These are phyloP conservation scores for Chamaenerion angustifolium DNA, from an alignment of 345 rosid genomes.

Conservation along the genomic window DNA sequence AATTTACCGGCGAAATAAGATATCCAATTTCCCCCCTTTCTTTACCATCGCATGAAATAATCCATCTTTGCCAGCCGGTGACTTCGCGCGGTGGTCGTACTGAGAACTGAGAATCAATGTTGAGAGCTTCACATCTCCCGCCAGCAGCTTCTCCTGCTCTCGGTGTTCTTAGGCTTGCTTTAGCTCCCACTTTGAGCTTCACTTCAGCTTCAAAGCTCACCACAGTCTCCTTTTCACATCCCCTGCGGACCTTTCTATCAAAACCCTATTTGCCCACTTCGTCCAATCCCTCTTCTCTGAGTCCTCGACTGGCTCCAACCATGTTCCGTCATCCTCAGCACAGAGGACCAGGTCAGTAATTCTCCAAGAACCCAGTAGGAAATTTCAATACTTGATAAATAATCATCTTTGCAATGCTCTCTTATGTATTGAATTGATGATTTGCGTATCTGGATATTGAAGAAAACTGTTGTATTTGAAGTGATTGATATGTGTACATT, in stretches of 20 bases:
- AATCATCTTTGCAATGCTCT: too few species aligned
- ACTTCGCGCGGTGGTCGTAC: background rate
- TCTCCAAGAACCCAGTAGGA: too few species aligned
- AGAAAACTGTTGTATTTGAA: too few species aligned
- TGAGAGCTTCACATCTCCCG: constrained; percentile 23
- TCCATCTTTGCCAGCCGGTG: too few species aligned
- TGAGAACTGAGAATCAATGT: constrained; percentile 14
- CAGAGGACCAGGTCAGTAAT: constrained; percentile 17
- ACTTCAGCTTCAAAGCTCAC: constrained; percentile 18
- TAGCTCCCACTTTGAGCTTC: constrained; percentile 20
- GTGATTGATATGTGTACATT: too few species aligned
- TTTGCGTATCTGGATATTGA: too few species aligned
- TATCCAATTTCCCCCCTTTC: too few species aligned
- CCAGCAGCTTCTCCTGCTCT: constrained; percentile 16
- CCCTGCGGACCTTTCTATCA: constrained; percentile 13
- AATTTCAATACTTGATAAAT: too few species aligned
- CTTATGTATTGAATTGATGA: too few species aligned
- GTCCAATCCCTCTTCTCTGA: constrained; percentile 3
- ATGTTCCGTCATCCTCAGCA: constrained; percentile 11
- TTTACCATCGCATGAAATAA: too few species aligned
- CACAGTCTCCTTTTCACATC: constrained; percentile 19
- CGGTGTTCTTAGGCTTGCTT: constrained; percentile 23
- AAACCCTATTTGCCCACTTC: constrained; percentile 9
- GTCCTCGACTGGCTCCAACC: constrained; percentile 7
- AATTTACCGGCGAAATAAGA: too few species aligned